phyloP scores from a whole-genome alignment of 139 green algal genomes.

The Edaphochlamys debaryana region DNA sequence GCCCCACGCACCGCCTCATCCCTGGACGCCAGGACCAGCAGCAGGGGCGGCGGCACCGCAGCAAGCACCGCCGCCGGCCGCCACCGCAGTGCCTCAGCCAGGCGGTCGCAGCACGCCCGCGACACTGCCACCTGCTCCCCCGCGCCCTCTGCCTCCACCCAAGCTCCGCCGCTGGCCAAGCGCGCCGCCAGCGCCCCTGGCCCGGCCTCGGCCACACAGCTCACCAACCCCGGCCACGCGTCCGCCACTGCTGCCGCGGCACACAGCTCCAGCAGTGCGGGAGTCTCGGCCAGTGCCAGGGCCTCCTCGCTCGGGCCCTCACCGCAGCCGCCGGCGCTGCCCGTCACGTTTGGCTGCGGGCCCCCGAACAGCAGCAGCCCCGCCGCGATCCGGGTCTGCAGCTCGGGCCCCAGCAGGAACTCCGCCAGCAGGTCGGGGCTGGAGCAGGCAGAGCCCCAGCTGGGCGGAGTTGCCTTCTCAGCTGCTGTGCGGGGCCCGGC shows the following conservation, averaged over 20 bases:
- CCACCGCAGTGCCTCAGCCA: background rate
- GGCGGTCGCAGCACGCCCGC: background rate
- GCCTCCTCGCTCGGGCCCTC: background rate
- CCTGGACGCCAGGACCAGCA: background rate
- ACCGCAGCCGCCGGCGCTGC: background rate
- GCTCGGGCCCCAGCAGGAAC: background rate
- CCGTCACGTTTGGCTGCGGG: no score
- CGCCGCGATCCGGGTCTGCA: background rate
- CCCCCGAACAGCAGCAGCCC: conserved; percentile 21
- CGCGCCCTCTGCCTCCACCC: no score
- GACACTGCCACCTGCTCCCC: no score
- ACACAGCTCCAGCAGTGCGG: conserved; percentile 9
- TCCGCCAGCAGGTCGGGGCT: background rate
- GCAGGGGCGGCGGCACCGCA: conserved; percentile 1
- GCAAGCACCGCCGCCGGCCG: background rate
- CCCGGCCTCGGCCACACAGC: background rate
- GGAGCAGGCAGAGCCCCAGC: no score
- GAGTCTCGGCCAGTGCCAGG: background rate
- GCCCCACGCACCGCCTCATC: background rate
- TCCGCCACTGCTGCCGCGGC: conserved; percentile 5
- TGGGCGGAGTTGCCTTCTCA: no score
- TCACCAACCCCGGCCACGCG: background rate
- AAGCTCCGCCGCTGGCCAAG: background rate
- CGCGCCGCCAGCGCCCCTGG: background rate
- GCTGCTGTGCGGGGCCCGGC: background rate